A percentile compares a stretch with the other conserved stretches of the same genome.
These are phyloP conservation scores for Rhododendron simsii DNA, from an alignment of 148 eudicot genomes.

Conservation along the genomic window DNA sequence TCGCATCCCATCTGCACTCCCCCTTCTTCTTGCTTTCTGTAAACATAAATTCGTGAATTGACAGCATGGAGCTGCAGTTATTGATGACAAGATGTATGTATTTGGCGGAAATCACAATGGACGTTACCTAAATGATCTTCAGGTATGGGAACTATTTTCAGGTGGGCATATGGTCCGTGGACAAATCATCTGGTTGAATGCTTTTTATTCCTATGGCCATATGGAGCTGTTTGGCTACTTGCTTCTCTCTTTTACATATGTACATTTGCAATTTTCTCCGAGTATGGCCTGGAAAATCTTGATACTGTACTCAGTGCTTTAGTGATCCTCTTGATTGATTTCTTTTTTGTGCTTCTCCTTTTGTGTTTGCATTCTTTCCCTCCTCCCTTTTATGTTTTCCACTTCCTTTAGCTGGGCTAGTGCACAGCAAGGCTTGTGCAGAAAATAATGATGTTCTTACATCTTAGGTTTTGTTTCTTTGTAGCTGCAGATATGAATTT, in stretches of 20 bases:
- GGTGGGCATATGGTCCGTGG: not conserved
- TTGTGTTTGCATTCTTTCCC: not conserved
- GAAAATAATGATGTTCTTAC: not conserved
- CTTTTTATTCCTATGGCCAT: not conserved
- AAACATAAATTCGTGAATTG: conserved; percentile 16
- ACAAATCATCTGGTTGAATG: not conserved
- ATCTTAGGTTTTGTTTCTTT: conserved; percentile 3
- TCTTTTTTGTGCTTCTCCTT: not conserved
- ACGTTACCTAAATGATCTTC: conserved; percentile 95
- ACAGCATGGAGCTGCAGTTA: conserved; percentile 95
- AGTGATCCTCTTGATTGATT: not conserved
- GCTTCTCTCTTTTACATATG: not conserved
- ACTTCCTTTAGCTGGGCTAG: not conserved
- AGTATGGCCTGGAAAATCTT: not conserved
- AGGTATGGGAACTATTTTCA: conserved; percentile 42
- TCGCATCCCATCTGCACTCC: not conserved
- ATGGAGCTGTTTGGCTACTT: not conserved
- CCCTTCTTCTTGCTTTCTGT: not conserved
- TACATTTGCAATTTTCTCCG: not conserved
- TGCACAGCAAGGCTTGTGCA: not conserved
- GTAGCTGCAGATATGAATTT: conserved; percentile 4
- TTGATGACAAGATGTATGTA: conserved; percentile 89
- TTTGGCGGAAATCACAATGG: conserved; percentile 98
- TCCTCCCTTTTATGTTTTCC: not conserved
- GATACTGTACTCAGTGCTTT: not conserved